A percentile compares a stretch with the other conserved stretches of the same genome.
Evolutionary conservation across 129 eudicot genomes (phyloP).

Genomic region (Saussurea involucrata): DNA sequence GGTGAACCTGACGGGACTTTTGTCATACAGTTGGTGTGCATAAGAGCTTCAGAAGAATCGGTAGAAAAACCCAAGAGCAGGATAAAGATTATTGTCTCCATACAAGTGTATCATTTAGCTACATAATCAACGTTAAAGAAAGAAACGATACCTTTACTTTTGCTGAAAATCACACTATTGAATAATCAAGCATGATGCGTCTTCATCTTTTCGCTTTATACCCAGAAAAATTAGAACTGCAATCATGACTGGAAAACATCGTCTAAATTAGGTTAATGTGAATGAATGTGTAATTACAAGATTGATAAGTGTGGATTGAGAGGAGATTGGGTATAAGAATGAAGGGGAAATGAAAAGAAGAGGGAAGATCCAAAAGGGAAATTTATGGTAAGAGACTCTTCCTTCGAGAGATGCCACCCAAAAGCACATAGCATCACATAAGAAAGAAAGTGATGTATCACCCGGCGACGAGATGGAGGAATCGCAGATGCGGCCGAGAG

Average conservation of each 20-base stretch:
- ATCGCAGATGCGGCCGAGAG: too few relatives aligned
- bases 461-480: too few relatives aligned
- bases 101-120: background rate
- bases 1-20: conserved; percentile 15
- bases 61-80: conserved; percentile 7
- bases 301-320: background rate
- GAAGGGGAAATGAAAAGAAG: conserved; percentile 22
- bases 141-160: conserved; percentile 13
- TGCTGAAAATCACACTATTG: conserved; percentile 6
- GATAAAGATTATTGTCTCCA: conserved; percentile 6
- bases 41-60: background rate
- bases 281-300: background rate
- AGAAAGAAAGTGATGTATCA: conserved; percentile 31
- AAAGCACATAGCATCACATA: conserved; percentile 29
- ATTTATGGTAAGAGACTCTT: conserved; percentile 22
- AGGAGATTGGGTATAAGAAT: background rate
- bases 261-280: background rate
- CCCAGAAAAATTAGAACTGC: background rate
- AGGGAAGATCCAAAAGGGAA: conserved; percentile 28
- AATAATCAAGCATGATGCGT: conserved; percentile 15
- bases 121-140: conserved; percentile 9
- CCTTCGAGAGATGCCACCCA: conserved; percentile 35
- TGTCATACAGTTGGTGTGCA: conserved; percentile 29
- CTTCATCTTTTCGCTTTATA: background rate
- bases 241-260: background rate